Evolutionary conservation across 2,329 filamentous ascomycete genomes (phyloP), one percentile per base, ranked within the genome.

Genomic region (Nectriaceae sp.): DNA sequence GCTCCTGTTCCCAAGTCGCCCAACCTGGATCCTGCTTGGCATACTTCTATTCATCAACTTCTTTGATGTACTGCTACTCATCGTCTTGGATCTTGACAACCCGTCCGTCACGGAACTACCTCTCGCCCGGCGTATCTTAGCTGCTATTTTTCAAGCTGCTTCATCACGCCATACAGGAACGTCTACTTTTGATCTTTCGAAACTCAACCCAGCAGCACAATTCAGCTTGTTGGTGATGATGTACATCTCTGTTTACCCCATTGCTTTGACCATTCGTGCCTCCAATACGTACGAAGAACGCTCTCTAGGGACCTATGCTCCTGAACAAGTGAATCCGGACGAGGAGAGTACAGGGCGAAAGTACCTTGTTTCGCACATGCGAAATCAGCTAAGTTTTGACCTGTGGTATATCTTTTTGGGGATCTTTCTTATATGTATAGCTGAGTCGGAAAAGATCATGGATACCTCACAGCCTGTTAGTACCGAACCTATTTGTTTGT

Each of bases 151-250:
- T 62, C 82, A 85, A 66, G 79, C 82, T 0, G 69, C 55, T 53
- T 82, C 59, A 67, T 74, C 53, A 63, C 77, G 49, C 54, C 80
- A 61, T 69, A 72, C 64, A 63, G 80, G 50, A 66, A 80, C 59
- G 65, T 73, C 71, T 66, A 79, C 67, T 59, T 82, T 83, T 22
- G 62, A 70, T 16, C 71, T 83, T 11, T 63, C 76, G 3, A 63
- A 61, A 1, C 69, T 83, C 2, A 79, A 76, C 33, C 78, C 82
- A 4, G 75, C 73, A 2, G 73, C 83, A 0, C 82, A 83, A 48
- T 75, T 84, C 29, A 75, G 81, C 26, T 78, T 83, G 48, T 69
- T 85, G 0, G 73, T 82, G 38, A 85, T 85, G 82, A 85, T 86
- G 82, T 85, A 84, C 64, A 83, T 85, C 40, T 76, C 77, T 5